Base-by-base conservation (phyloP, 208 protist species). In the Acanthamoeba sp. region DNA sequence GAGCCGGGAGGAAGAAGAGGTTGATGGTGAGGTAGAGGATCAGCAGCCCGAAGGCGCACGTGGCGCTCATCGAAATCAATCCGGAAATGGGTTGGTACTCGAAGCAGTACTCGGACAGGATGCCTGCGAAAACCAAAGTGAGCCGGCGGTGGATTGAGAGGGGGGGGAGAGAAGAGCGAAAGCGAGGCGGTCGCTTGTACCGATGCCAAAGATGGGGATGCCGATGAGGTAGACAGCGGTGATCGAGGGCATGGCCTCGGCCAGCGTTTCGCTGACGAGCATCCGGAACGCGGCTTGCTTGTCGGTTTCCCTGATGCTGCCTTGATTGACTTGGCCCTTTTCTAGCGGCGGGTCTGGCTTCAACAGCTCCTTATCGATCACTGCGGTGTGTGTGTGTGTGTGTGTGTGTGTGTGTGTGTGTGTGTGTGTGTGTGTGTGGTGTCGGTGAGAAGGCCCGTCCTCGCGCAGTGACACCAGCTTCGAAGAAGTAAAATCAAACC, bases 211-310 rank as follows among this genome's bases (percentile, higher is more conserved):
- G 36, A 88, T 88, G 80, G 52, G 50, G 45, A 66, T 88, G 80
- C 80, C 80, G 22, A 88, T 55, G 12, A 64, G n/a, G 45, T 64
- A 88, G 24, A 88, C 52, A 6, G 80, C 69, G 22, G 80, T 66
- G 80, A 88, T 88, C 22, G 80, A 88, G 32, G 80, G 80, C 80
- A 88, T 88, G 38, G 80, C 45, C n/a, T 88, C 80, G 45, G 52
- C 80, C 24, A 88, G 32, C 29, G 80, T 88, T 27, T 64, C 52
- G 45, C 32, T 88, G 50, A 88, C 52, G 50, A 45, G 45, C 9
- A 62, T 16, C 24, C 45, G 80, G 42, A 59, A 88, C 7, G 69
- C 45, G 69, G 14, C 36, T 5, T 45, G 69, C 0, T 29, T 78
- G 69, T 78, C 36, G 69, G 10, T 78, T 1, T 2, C 29, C 40